phyloP scores from a whole-genome alignment of 495 filamentous ascomycete genomes.

The Xylaria palmicola region DNA sequence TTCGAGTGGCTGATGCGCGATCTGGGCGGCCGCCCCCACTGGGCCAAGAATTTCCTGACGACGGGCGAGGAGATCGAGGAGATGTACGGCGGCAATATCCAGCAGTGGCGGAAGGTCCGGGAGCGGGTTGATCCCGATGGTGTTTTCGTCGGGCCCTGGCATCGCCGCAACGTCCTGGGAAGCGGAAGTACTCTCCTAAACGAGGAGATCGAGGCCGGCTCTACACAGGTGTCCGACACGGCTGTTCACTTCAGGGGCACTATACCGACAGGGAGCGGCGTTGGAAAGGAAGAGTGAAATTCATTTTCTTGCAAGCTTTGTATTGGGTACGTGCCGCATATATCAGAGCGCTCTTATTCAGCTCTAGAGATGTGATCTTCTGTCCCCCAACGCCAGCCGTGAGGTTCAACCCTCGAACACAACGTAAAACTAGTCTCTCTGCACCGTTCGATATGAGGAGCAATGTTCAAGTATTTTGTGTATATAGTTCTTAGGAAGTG shows the following conservation, averaged over 20 bases:
- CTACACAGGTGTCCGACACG: slow-evolving; percentile 22
- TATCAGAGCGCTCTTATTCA: too few species aligned
- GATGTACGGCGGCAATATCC: slow-evolving; percentile 56
- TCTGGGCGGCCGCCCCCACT: slow-evolving; percentile 86
- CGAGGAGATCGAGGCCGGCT: slow-evolving; percentile 39
- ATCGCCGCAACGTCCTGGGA: slow-evolving; percentile 66
- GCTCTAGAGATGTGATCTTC: too few species aligned
- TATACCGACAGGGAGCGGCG: not conserved
- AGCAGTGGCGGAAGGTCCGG: slow-evolving; percentile 65
- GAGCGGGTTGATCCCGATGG: slow-evolving; percentile 80
- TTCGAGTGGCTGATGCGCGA: slow-evolving; percentile 97
- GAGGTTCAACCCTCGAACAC: too few species aligned
- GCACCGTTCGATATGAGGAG: too few species aligned
- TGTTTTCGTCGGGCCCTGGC: slow-evolving; percentile 91
- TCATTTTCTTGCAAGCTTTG: too few species aligned
- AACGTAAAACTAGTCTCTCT: too few species aligned
- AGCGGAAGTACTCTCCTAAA: slow-evolving; percentile 31
- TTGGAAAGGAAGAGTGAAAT: not conserved
- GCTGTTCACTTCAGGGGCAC: slow-evolving; percentile 31
- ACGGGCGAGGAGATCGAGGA: slow-evolving; percentile 53
- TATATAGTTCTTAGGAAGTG: too few species aligned
- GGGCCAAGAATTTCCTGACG: slow-evolving; percentile 90
- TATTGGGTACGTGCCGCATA: too few species aligned
- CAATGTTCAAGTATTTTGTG: too few species aligned
- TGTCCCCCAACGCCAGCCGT: too few species aligned